Evolutionary conservation across 2,329 filamentous ascomycete genomes (phyloP).

Genomic region (Nemania abortiva): DNA sequence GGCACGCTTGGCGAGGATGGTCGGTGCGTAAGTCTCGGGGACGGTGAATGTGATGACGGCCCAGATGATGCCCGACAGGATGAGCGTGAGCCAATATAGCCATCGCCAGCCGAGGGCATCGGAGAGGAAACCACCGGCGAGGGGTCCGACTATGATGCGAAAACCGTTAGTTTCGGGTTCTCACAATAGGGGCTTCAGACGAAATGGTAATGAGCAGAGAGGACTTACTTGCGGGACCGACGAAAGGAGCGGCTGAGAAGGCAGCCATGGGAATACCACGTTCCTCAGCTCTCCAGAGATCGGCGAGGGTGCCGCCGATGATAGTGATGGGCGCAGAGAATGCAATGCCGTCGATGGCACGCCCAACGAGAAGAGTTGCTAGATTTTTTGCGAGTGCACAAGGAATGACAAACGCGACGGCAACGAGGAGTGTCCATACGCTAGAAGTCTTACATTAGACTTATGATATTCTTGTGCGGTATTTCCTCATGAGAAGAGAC

Average conservation of each 20-base stretch:
- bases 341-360: conserved; percentile 83
- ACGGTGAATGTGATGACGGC: conserved; percentile 87
- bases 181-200: not conserved
- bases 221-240: conserved; percentile 76
- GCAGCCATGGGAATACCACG: conserved; percentile 88
- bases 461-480: too few species aligned
- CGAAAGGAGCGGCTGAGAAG: conserved; percentile 84
- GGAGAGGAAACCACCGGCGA: conserved; percentile 81
- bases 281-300: conserved; percentile 87
- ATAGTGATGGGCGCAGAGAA: conserved; percentile 90
- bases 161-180: not conserved
- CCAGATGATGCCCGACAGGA: conserved; percentile 77
- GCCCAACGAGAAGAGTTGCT: conserved; percentile 78
- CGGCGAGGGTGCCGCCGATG: conserved; percentile 83
- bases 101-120: conserved; percentile 81
- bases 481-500: not conserved
- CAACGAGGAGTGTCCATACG: conserved; percentile 73
- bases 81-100: conserved; percentile 90
- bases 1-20: conserved; percentile 77
- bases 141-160: conserved; percentile 68
- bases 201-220: not conserved
- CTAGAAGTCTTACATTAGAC: conserved; percentile 11
- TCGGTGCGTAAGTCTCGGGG: conserved; percentile 88
- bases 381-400: conserved; percentile 83
- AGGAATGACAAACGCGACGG: conserved; percentile 83